Percentiles rank a stretch among this genome's conserved stretches.
Conservation (phyloP, 805 yeast species). For the Ogataea pini region DNA sequence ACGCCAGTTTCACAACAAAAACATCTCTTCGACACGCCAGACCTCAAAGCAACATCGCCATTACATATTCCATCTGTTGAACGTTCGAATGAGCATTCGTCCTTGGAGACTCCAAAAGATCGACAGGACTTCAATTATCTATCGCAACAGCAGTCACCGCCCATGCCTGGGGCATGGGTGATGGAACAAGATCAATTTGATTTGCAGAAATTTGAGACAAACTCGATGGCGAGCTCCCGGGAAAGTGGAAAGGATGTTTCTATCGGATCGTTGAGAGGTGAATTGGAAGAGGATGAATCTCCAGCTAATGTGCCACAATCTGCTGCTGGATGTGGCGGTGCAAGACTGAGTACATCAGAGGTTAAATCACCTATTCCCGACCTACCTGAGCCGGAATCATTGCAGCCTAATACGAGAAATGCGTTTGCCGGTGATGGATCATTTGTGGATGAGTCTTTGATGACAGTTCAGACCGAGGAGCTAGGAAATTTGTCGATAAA, state of each 20-base stretch:
- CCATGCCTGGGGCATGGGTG: slow-evolving; percentile 35
- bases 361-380: slow-evolving; percentile 5
- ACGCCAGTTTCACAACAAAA: slow-evolving; percentile 13
- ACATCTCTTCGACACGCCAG: slow-evolving; percentile 21
- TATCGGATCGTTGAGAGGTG: slow-evolving; percentile 22
- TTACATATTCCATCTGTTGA: slow-evolving; percentile 14
- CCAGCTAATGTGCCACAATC: not conserved
- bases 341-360: not conserved
- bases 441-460: not conserved
- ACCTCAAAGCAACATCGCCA: slow-evolving; percentile 31
- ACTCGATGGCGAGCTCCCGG: not conserved
- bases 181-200: slow-evolving; percentile 18
- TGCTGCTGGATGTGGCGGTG: slow-evolving; percentile 1
- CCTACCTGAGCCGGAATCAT: slow-evolving; percentile 1
- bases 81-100: not conserved
- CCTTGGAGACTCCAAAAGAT: slow-evolving; percentile 17
- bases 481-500: slow-evolving; percentile 5
- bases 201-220: slow-evolving; percentile 4
- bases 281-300: slow-evolving; percentile 14
- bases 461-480: slow-evolving; percentile 18
- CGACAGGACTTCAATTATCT: slow-evolving; percentile 29
- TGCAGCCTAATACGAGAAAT: slow-evolving; percentile 5
- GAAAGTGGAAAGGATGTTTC: slow-evolving; percentile 12
- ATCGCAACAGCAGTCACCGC: slow-evolving; percentile 27
- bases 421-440: slow-evolving; percentile 8